A percentile compares a stretch with the other conserved stretches of the same genome.
Evolutionary conservation across 1,284 basidiomycete genomes (phyloP).

Genomic region (Cutaneotrichosporon sp.): DNA sequence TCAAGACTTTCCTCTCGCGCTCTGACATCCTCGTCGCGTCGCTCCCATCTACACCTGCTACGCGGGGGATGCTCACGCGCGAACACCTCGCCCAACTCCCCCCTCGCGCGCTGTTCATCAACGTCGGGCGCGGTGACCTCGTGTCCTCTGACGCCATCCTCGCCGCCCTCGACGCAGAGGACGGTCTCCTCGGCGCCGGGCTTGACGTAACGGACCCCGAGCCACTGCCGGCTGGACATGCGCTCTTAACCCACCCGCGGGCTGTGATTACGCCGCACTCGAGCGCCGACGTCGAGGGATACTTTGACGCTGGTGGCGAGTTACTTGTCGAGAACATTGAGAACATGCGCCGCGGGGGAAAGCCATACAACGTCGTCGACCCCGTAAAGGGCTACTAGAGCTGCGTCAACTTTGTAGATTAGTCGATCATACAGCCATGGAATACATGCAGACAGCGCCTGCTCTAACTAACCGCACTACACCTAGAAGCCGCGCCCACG

Average conservation of each 20-base stretch:
- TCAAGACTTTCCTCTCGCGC: conserved; percentile 41
- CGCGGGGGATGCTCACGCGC: conserved; percentile 35
- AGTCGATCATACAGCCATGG: conserved; percentile 17
- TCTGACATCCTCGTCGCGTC: conserved; percentile 47
- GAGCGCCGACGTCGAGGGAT: conserved; percentile 41
- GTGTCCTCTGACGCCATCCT: conserved; percentile 29
- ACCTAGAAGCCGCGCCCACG: conserved; percentile 43
- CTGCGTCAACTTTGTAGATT: neutral
- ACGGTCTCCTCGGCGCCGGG: conserved; percentile 39
- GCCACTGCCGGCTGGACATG: conserved; percentile 47
- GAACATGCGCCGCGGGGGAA: conserved; percentile 39
- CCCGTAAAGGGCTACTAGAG: conserved; percentile 47
- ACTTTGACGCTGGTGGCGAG: conserved; percentile 45
- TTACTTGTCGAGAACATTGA: conserved; percentile 52
- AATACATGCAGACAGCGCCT: conserved; percentile 20
- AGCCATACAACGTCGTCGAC: conserved; percentile 47
- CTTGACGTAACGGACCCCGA: conserved; percentile 55
- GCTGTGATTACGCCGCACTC: conserved; percentile 50
- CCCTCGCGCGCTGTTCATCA: conserved; percentile 47
- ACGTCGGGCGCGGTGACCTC: conserved; percentile 52
- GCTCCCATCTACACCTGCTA: conserved; percentile 47
- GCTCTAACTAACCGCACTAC: neutral
- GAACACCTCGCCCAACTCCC: conserved; percentile 39
- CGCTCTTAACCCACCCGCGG: conserved; percentile 46
- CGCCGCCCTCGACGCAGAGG: conserved; percentile 14